Evolutionary conservation across 2,329 filamentous ascomycete species (phyloP).

Genomic region (Neonectria hederae): DNA sequence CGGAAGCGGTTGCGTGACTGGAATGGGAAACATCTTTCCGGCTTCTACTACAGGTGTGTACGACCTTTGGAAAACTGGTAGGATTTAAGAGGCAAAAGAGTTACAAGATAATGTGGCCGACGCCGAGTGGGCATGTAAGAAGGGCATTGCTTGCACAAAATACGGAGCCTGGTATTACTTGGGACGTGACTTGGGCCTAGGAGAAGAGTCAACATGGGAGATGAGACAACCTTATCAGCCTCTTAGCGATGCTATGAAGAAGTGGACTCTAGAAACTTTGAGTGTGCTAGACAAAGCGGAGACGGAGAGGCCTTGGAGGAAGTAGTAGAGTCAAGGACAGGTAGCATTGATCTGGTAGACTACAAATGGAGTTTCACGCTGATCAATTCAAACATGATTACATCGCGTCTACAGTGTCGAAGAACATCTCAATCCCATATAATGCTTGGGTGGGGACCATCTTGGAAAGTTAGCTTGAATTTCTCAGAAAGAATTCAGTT

Average conservation of each 20-base stretch:
- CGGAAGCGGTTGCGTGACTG: slow-evolving; percentile 55
- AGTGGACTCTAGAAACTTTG: slow-evolving; percentile 55
- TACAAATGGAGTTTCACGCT: background rate
- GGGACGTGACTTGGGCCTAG: slow-evolving; percentile 50
- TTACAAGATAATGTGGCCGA: slow-evolving; percentile 56
- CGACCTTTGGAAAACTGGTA: slow-evolving; percentile 51
- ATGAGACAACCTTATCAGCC: slow-evolving; percentile 56
- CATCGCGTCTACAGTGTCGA: background rate
- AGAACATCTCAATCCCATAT: background rate
- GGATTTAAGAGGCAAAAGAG: slow-evolving; percentile 48
- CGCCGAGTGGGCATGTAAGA: slow-evolving; percentile 62
- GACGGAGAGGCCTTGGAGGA: slow-evolving; percentile 27
- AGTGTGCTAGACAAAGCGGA: slow-evolving; percentile 48
- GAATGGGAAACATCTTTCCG: slow-evolving; percentile 59
- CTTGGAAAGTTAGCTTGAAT: background rate
- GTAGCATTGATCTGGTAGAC: background rate
- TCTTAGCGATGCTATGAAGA: slow-evolving; percentile 48
- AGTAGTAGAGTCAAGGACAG: background rate
- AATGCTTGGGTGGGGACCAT: background rate
- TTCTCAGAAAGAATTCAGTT: background rate
- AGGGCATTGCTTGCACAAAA: slow-evolving; percentile 57
- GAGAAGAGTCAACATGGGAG: slow-evolving; percentile 47
- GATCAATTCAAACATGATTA: background rate
- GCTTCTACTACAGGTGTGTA: slow-evolving; percentile 52
- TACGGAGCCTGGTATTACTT: slow-evolving; percentile 56